Percentiles rank a stretch among this genome's conserved stretches.
Evolutionary conservation across 2,329 filamentous ascomycete genomes (phyloP).

Genomic region (Penicillium nordicum): DNA sequence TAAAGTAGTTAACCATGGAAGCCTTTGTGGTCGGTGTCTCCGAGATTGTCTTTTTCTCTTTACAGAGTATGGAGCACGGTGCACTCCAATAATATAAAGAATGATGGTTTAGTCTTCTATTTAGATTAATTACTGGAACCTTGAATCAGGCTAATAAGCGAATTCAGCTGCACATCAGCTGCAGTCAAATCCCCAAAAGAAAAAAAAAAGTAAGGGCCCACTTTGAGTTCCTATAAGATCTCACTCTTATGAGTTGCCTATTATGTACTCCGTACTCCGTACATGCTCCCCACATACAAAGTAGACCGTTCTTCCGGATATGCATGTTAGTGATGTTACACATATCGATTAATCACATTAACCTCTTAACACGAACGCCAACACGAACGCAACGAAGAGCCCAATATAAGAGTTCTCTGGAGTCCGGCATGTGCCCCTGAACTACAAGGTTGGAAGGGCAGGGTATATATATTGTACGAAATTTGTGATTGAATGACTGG

Average conservation of each 20-base stretch:
- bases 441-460: background rate
- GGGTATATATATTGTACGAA: background rate
- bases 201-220: background rate
- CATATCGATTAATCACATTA: slow-evolving; percentile 19
- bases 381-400: background rate
- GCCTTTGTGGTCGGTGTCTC: background rate
- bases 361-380: background rate
- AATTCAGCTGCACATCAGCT: background rate
- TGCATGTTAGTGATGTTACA: slow-evolving; percentile 1
- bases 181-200: background rate
- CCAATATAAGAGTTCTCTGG: background rate
- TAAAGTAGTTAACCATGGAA: background rate
- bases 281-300: background rate
- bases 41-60: background rate
- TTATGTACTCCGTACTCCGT: no score
- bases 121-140: background rate
- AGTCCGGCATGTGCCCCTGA: background rate
- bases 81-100: background rate
- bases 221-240: background rate
- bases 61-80: background rate
- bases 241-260: no score
- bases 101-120: no score
- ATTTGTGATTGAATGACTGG: no score
- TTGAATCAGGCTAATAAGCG: background rate
- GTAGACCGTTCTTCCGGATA: slow-evolving; percentile 9